Evolutionary conservation across 2,329 filamentous ascomycete genomes (phyloP).

Genomic region (Thelonectria olida): DNA sequence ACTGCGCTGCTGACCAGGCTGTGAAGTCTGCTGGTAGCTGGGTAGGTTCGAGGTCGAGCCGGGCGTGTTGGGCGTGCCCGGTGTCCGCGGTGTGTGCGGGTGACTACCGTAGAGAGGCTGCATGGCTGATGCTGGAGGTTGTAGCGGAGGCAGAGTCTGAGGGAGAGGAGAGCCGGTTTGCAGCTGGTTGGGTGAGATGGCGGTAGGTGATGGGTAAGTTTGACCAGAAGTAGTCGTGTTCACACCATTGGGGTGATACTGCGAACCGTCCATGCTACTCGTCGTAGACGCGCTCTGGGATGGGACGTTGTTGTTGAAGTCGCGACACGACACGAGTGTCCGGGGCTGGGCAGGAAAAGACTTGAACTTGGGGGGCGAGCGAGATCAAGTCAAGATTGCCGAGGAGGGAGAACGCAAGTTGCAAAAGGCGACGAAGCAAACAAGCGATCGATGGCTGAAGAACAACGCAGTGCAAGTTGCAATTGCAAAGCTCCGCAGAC

Average conservation of each 20-base stretch:
- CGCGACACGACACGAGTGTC: slow-evolving; percentile 37
- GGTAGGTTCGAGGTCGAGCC: slow-evolving; percentile 62
- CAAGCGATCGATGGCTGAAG: slow-evolving; percentile 34
- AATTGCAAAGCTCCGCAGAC: slow-evolving; percentile 41
- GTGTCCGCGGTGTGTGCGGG: slow-evolving; percentile 69
- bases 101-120: slow-evolving; percentile 64
- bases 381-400: slow-evolving; percentile 40
- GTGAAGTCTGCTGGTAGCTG: slow-evolving; percentile 62
- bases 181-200: slow-evolving; percentile 61
- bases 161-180: slow-evolving; percentile 58
- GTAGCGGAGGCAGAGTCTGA: slow-evolving; percentile 66
- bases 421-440: slow-evolving; percentile 25
- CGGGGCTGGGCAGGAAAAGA: slow-evolving; percentile 18
- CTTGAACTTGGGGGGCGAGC: slow-evolving; percentile 33
- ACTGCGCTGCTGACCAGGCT: slow-evolving; percentile 57
- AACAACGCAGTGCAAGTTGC: slow-evolving; percentile 33
- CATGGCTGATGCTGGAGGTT: slow-evolving; percentile 55
- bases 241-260: slow-evolving; percentile 65
- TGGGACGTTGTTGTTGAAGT: slow-evolving; percentile 35
- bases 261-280: slow-evolving; percentile 64
- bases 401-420: slow-evolving; percentile 27
- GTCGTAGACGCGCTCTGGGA: slow-evolving; percentile 45
- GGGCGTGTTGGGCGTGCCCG: slow-evolving; percentile 70
- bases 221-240: slow-evolving; percentile 60
- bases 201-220: slow-evolving; percentile 61